These are phyloP conservation scores for Cyberlindnera veronae DNA, from an alignment of 805 yeast genomes.

Conservation along the genomic window DNA sequence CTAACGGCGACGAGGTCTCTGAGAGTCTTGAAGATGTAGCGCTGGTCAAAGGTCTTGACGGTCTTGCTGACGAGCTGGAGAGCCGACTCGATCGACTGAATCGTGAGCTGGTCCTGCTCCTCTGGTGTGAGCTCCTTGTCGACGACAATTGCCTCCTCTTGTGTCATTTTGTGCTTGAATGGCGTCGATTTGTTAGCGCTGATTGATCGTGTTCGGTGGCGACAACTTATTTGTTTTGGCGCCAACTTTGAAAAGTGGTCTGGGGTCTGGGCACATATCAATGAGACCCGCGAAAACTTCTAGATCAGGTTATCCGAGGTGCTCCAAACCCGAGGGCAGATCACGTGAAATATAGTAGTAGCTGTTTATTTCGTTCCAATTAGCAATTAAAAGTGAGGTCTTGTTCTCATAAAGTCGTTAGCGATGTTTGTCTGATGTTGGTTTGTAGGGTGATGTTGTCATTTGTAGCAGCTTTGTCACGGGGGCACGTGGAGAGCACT, in stretches of 20 bases:
- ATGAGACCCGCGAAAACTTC: no score
- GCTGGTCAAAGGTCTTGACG: constrained; percentile 72
- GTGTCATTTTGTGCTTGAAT: constrained; percentile 23
- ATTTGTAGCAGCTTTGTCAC: no score
- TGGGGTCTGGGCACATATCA: no score
- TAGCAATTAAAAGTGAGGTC: no score
- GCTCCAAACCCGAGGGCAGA: no score
- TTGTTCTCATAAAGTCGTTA: not conserved
- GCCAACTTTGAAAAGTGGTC: no score
- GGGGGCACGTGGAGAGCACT: no score
- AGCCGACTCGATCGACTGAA: constrained; percentile 31
- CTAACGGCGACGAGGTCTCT: constrained; percentile 79
- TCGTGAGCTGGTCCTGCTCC: constrained; percentile 30
- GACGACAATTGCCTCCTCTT: constrained; percentile 24
- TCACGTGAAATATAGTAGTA: not conserved
- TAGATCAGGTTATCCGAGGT: no score
- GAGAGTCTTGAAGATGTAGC: constrained; percentile 81
- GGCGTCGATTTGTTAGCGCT: no score
- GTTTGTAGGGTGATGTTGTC: no score
- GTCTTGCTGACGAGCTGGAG: constrained; percentile 46
- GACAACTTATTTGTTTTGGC: no score
- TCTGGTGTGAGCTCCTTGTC: constrained; percentile 29
- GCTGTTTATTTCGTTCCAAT: not conserved
- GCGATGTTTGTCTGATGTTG: not conserved
- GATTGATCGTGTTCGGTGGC: no score